Evolutionary conservation across 805 yeast species (phyloP), one percentile per base, ranked within the genome.

Genomic region (Cyberlindnera veronae): DNA sequence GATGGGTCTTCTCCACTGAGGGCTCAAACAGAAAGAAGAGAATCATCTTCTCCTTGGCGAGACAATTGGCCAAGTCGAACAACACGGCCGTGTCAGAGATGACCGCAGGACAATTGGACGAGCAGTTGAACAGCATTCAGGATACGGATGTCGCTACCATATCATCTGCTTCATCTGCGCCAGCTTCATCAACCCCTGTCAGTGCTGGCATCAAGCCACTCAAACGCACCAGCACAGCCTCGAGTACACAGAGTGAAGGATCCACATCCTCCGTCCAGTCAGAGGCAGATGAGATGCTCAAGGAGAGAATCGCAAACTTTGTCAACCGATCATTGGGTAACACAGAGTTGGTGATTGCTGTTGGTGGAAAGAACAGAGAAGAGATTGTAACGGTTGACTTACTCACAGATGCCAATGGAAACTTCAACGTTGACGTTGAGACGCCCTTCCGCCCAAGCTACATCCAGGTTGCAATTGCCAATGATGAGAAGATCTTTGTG

Each of bases 1-100:
- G 96, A 6, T 77, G 84, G 74, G 70, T 77, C 10, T 72, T 54
- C 38, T 69, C 84, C 30, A 87, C 89, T 0, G 95, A 95, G 1
- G 66, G 73, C 8, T 74, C 79, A 69, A 73, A 76, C 22, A 68
- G 95, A 30, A 87, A 83, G 54, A 87, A 88, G 60, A 66, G 81
- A 42, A 58, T 90, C 32, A 67, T 90, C 23, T 58, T 84, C 17
- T 72, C 88, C 1, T 61, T 88, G 32, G 86, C 88, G 3, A 76
- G 77, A 44, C 88, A 85, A 58, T 65, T 84, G 36, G 74, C 80
- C 0, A 75, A 77, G 36, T 34, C 65, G 5, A 45, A 60, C 5
- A 56, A 54, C 28, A 53, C 54, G 11, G 23, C 44, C 1, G 41
- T 41, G 1, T 32, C 52, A 3, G 54, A 44, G 13, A 50, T 60